Percentiles rank a stretch among this genome's conserved stretches.
phyloP scores from a whole-genome alignment of 441 rosid genomes.

The Euphorbia corollata region DNA sequence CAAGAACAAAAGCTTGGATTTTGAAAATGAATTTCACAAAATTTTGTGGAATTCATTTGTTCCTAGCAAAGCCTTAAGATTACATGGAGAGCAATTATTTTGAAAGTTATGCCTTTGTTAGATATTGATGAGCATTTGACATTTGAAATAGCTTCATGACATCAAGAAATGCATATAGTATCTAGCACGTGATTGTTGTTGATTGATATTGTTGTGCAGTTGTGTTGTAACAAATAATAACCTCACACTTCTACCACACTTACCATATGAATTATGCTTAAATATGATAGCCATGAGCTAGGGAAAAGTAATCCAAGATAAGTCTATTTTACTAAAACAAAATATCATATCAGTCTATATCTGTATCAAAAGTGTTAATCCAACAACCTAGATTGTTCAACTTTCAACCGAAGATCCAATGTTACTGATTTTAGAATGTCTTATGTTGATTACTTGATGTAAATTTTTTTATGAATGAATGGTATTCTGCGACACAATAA shows the following conservation, averaged over 20 bases:
- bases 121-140: too few species aligned
- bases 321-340: background rate
- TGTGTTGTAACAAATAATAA: too few species aligned
- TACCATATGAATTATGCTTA: background rate
- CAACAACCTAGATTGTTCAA: background rate
- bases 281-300: background rate
- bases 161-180: too few species aligned
- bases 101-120: too few species aligned
- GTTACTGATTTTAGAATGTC: constrained; percentile 6
- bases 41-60: too few species aligned
- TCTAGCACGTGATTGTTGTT: too few species aligned
- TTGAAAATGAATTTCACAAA: too few species aligned
- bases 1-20: too few species aligned
- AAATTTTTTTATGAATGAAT: background rate
- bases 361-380: background rate
- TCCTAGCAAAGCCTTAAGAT: too few species aligned
- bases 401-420: background rate
- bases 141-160: too few species aligned
- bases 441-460: background rate
- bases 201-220: background rate
- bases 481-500: background rate
- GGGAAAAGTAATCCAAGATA: background rate
- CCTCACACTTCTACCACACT: background rate
- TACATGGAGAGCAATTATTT: too few species aligned
- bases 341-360: background rate